Evolutionary conservation across 2,329 filamentous ascomycete genomes (phyloP), one percentile per base, ranked within the genome.

Genomic region (Thermothelomyces thermophilus): DNA sequence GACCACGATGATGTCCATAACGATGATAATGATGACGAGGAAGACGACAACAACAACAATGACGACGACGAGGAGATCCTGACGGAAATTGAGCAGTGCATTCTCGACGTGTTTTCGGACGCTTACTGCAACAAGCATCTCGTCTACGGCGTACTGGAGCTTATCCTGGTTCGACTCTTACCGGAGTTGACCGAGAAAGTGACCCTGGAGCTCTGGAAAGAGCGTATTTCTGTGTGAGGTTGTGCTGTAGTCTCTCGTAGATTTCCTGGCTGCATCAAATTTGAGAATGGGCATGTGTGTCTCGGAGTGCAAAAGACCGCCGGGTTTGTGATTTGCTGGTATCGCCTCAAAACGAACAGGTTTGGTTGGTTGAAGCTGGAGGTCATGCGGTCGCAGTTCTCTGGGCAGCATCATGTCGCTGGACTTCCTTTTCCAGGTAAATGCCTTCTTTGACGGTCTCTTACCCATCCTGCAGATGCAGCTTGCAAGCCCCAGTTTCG

Each of bases 101-200:
- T 90, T 40, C 73, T 97, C 41, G 81, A 86, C 60, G 73, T 90
- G 33, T 84, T 95, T 58, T 80, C 79, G 14, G 90, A 96, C 67
- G 74, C 78, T 45, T 95, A 95, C 69, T 85, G 90, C 69, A 98
- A 98, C 70, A 94, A 90, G 70, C 90, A 96, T 69, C 72, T 97
- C 28, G 72, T 95, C 59, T 95, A 95, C 63, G 76, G 81, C 39
- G 74, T 93, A 41, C 70, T 97, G 30, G 93, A 98, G 69, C 69
- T 91, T 51, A 65, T 95, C 2, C 73, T 96, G n/a, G 79, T 89
- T 50, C 81, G 85, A 56, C 68, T 97, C 54, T 79, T 95, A 63
- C 93, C 93, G 4, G 93, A 98, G 70, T 66, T 97, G 60, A 76
- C 76, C 47, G 85, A 88, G 60, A 82, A 80, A 64, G 81, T 82